Evolutionary conservation across 2,329 filamentous ascomycete genomes (phyloP).

Genomic region (Cercospora sojina): DNA sequence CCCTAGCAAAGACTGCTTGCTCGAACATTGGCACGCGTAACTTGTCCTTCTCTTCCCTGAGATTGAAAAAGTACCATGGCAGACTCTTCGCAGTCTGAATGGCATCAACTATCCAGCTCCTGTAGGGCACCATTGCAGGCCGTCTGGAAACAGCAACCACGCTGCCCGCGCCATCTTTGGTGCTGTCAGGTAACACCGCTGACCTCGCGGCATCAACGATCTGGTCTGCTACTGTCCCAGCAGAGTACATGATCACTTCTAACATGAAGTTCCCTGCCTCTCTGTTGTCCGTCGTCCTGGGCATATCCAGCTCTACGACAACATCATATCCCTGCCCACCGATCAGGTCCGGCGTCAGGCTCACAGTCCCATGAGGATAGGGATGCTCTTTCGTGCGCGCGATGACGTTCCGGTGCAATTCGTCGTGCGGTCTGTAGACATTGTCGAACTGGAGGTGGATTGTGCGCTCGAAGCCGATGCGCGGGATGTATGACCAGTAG

Average conservation of each 20-base stretch:
- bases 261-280: slow-evolving; percentile 93
- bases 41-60: slow-evolving; percentile 61
- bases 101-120: slow-evolving; percentile 65
- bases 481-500: slow-evolving; percentile 67
- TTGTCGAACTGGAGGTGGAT: slow-evolving; percentile 67
- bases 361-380: slow-evolving; percentile 54
- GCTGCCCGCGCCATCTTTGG: slow-evolving; percentile 26
- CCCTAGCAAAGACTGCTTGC: slow-evolving; percentile 62
- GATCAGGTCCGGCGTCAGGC: slow-evolving; percentile 57
- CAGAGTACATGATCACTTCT: slow-evolving; percentile 64
- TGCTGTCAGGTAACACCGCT: slow-evolving; percentile 20
- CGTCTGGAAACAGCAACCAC: slow-evolving; percentile 59
- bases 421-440: slow-evolving; percentile 28
- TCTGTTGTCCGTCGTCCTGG: slow-evolving; percentile 73
- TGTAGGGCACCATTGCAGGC: slow-evolving; percentile 76
- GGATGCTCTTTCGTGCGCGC: slow-evolving; percentile 21
- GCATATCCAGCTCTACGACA: slow-evolving; percentile 69
- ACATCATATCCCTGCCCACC: slow-evolving; percentile 82
- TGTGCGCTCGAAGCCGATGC: slow-evolving; percentile 60
- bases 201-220: slow-evolving; percentile 21
- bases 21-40: slow-evolving; percentile 73
- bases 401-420: slow-evolving; percentile 6
- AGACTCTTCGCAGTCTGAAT: slow-evolving; percentile 63
- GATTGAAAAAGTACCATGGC: slow-evolving; percentile 67
- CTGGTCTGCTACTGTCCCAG: slow-evolving; percentile 14